Evolutionary conservation across 257 asterid genomes (phyloP).

Genomic region (Schizonepeta tenuifolia): DNA sequence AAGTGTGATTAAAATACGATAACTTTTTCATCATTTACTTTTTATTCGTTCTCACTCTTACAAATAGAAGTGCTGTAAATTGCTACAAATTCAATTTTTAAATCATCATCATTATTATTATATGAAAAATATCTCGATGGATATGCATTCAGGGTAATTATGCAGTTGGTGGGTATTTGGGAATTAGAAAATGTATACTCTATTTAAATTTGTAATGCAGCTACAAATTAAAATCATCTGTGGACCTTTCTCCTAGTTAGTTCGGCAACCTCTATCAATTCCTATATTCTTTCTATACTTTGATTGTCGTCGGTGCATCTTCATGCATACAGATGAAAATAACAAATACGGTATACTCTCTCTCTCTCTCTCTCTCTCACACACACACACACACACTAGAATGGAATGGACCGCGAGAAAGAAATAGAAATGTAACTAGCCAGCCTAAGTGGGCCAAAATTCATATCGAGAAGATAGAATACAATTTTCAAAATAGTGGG

Average conservation of each 20-base stretch:
- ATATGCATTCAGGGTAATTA: too few species aligned
- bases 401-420: background rate
- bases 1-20: too few species aligned
- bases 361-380: background rate
- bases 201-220: background rate
- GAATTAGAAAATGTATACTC: too few species aligned
- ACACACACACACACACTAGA: too few species aligned
- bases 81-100: too few species aligned
- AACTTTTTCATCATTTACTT: too few species aligned
- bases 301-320: background rate
- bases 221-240: background rate
- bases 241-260: slow-evolving; percentile 22
- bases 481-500: slow-evolving; percentile 26
- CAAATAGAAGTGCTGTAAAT: too few species aligned
- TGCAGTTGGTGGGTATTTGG: too few species aligned
- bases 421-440: too few species aligned
- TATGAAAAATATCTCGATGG: too few species aligned
- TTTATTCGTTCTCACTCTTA: too few species aligned
- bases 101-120: too few species aligned
- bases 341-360: background rate
- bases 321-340: background rate
- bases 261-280: slow-evolving; percentile 31
- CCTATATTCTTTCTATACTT: background rate
- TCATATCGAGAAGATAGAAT: background rate
- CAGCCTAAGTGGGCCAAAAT: slow-evolving; percentile 33